Conservation (phyloP, 176 grass and related monocot species). For the Secale cereale region DNA sequence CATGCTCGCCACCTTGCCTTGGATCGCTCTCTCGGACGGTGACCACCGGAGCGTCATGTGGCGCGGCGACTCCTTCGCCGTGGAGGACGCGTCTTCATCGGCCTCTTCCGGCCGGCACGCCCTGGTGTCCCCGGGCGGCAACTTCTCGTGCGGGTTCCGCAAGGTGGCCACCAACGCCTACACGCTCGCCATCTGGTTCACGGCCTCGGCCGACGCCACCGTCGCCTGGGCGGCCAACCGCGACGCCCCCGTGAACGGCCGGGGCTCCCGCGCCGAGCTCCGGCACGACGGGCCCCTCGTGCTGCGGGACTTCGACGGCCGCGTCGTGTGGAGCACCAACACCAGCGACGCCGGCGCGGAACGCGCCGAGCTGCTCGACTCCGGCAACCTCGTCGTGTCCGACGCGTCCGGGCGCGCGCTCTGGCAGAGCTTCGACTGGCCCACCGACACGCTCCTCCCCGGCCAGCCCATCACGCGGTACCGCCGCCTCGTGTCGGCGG, state of each 20-base stretch:
- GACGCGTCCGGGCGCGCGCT: slow-evolving; percentile 10
- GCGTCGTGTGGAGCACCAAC: slow-evolving; percentile 52
- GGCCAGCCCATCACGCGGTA: slow-evolving; percentile 54
- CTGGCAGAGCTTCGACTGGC: slow-evolving; percentile 81
- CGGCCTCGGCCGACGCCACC: slow-evolving; percentile 33
- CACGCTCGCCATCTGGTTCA: slow-evolving; percentile 60
- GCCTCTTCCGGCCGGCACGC: background rate
- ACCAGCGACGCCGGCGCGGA: slow-evolving; percentile 20
- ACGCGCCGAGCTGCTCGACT: slow-evolving; percentile 39
- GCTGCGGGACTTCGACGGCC: slow-evolving; percentile 50
- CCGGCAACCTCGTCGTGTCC: slow-evolving; percentile 56
- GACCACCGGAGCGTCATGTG: slow-evolving; percentile 17
- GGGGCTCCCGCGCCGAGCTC: slow-evolving; percentile 34
- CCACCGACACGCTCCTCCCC: slow-evolving; percentile 62
- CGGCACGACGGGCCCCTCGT: slow-evolving; percentile 15
- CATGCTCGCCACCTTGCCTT: background rate
- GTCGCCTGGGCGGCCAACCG: slow-evolving; percentile 62
- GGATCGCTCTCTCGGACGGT: background rate
- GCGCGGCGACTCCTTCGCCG: slow-evolving; percentile 26
- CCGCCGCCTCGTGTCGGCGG: slow-evolving; percentile 46
- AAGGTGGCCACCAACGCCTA: slow-evolving; percentile 52
- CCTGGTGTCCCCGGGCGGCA: slow-evolving; percentile 42
- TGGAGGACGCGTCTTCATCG: background rate
- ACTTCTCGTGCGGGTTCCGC: slow-evolving; percentile 68
- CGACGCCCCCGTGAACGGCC: slow-evolving; percentile 61